Conservation (phyloP, 2,329 filamentous ascomycete genomes). For the Hypoxylon sp. region DNA sequence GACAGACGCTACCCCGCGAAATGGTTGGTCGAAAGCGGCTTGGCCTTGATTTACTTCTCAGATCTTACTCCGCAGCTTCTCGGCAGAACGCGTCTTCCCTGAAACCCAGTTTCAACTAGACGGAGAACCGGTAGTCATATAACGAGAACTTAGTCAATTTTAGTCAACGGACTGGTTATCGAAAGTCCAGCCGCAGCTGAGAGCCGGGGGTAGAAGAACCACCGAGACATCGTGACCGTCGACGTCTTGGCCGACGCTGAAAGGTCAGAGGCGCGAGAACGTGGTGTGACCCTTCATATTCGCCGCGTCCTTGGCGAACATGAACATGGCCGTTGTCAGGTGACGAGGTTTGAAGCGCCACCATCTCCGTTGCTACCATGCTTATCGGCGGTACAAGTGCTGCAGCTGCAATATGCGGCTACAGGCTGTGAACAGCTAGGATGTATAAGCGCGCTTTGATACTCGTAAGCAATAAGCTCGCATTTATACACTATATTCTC, state of each 20-base stretch:
- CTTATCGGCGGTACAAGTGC: conserved; percentile 19
- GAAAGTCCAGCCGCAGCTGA: conserved; percentile 26
- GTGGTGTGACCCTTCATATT: conserved; percentile 3
- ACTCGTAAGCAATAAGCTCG: conserved; percentile 8
- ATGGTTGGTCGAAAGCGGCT: conserved; percentile 36
- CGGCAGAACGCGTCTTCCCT: conserved; percentile 26
- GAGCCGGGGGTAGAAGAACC: conserved; percentile 28
- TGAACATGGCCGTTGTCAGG: conserved; percentile 15
- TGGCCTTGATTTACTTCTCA: conserved; percentile 23
- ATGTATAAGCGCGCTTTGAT: neutral
- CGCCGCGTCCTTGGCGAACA: conserved; percentile 21
- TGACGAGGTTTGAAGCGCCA: conserved; percentile 10
- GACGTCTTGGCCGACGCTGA: conserved; percentile 12
- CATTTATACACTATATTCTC: conserved; percentile 12
- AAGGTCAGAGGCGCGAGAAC: neutral
- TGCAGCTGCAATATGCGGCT: conserved; percentile 20
- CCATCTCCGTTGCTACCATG: conserved; percentile 18
- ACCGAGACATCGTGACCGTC: conserved; percentile 15
- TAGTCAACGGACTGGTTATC: conserved; percentile 13
- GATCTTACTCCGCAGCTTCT: conserved; percentile 42
- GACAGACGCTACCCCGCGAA: conserved; percentile 39
- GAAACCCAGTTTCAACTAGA: conserved; percentile 24
- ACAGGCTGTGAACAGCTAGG: conserved; percentile 23
- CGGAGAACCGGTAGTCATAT: conserved; percentile 17
- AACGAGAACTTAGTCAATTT: neutral